phyloP scores from a whole-genome alignment of 2,329 filamentous ascomycete species.

The Capronia epimyces region DNA sequence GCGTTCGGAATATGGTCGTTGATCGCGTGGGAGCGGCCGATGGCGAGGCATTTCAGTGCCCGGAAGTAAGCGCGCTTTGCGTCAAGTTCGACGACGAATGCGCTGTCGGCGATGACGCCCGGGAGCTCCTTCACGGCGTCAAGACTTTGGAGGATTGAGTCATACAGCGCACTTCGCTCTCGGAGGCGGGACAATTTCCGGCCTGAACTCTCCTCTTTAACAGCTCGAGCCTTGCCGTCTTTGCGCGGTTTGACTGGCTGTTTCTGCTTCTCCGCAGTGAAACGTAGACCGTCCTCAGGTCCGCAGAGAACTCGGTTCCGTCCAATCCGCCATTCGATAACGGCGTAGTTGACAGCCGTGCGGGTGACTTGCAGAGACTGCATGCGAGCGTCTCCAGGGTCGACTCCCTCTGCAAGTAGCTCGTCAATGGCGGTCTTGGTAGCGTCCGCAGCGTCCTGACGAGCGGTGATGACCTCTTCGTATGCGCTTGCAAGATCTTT shows the following conservation, averaged over 20 bases:
- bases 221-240: slow-evolving; percentile 42
- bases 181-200: slow-evolving; percentile 73
- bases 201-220: slow-evolving; percentile 62
- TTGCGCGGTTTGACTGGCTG: slow-evolving; percentile 51
- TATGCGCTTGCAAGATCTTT: slow-evolving; percentile 78
- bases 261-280: slow-evolving; percentile 42
- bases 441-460: slow-evolving; percentile 89
- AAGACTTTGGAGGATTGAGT: slow-evolving; percentile 83
- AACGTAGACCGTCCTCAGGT: slow-evolving; percentile 66
- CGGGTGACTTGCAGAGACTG: slow-evolving; percentile 88
- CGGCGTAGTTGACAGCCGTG: slow-evolving; percentile 87
- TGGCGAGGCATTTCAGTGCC: slow-evolving; percentile 79
- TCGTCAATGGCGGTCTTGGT: slow-evolving; percentile 93
- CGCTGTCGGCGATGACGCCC: slow-evolving; percentile 77
- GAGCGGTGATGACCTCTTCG: slow-evolving; percentile 81
- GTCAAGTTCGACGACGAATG: slow-evolving; percentile 70
- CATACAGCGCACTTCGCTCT: slow-evolving; percentile 83
- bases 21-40: slow-evolving; percentile 77
- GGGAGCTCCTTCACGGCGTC: slow-evolving; percentile 84
- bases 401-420: slow-evolving; percentile 72
- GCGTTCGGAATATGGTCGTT: slow-evolving; percentile 68
- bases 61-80: slow-evolving; percentile 77
- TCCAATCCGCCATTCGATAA: slow-evolving; percentile 91
- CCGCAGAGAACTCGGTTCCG: slow-evolving; percentile 86
- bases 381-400: slow-evolving; percentile 78